phyloP scores from a whole-genome alignment of 306 rosid genomes.

The Hippophae gyantsensis region DNA sequence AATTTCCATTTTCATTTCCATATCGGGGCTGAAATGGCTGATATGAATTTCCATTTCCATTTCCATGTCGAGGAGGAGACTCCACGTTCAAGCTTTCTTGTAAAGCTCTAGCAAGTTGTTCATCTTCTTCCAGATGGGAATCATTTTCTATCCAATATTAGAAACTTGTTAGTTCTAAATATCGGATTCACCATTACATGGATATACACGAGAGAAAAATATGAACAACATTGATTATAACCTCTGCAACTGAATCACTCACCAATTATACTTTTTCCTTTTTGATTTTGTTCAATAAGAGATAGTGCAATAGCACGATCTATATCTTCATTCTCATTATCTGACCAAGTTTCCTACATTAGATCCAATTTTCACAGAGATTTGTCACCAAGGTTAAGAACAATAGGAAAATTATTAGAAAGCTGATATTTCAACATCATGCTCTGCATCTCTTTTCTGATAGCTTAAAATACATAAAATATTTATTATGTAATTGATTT shows the following conservation, averaged over 20 bases:
- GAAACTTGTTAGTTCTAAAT: constrained; percentile 1
- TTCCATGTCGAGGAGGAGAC: constrained; percentile 61
- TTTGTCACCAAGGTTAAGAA: constrained; percentile 13
- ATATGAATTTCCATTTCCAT: constrained; percentile 48
- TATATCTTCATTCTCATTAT: constrained; percentile 64
- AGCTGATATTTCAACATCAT: neutral
- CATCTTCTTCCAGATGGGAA: constrained; percentile 75
- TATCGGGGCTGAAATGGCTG: constrained; percentile 24
- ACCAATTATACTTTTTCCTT: constrained; percentile 49
- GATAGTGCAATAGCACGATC: constrained; percentile 87
- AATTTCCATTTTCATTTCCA: constrained; percentile 13
- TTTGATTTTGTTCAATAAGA: constrained; percentile 58
- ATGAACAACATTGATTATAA: neutral
- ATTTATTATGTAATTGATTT: neutral
- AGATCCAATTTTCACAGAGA: constrained; percentile 30
- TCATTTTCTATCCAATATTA: constrained; percentile 26
- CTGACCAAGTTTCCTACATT: constrained; percentile 69
- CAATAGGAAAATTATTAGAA: constrained; percentile 5
- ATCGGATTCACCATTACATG: constrained; percentile 1
- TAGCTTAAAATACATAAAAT: too few species aligned
- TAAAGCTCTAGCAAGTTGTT: constrained; percentile 76
- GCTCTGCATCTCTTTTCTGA: too few species aligned
- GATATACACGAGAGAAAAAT: neutral
- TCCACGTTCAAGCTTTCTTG: constrained; percentile 75
- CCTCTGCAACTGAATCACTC: constrained; percentile 25